A percentile compares a stretch with the other conserved stretches of the same genome.
phyloP scores from a whole-genome alignment of 371 early-diverging fungal genomes.

The Saksenaea vasiformis region DNA sequence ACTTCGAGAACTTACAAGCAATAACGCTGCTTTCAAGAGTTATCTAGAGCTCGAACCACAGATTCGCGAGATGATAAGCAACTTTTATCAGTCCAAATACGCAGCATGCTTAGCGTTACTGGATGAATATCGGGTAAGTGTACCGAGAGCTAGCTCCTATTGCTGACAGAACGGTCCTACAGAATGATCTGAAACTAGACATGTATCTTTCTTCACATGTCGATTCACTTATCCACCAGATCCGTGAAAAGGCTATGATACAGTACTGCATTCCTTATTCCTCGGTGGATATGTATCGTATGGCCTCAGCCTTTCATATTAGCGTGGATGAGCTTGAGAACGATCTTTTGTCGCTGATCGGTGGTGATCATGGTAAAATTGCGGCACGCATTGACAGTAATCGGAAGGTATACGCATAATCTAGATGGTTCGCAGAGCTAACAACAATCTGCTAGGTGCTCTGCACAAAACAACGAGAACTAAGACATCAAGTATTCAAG shows the following conservation, averaged over 20 bases:
- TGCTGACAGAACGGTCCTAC: not conserved
- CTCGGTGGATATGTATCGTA: constrained; percentile 75
- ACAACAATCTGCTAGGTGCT: constrained; percentile 35
- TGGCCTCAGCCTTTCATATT: constrained; percentile 76
- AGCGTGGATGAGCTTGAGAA: constrained; percentile 63
- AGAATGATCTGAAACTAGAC: constrained; percentile 74
- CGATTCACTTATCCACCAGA: constrained; percentile 62
- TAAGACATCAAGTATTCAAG: constrained; percentile 66
- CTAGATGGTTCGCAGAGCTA: not conserved
- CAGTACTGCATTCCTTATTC: constrained; percentile 85
- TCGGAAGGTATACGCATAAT: constrained; percentile 64
- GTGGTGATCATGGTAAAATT: constrained; percentile 56
- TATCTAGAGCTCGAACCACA: constrained; percentile 84
- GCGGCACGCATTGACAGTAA: constrained; percentile 83
- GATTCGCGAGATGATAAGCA: constrained; percentile 65
- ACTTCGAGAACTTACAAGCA: constrained; percentile 67
- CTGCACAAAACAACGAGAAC: constrained; percentile 62
- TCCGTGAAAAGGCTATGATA: constrained; percentile 76
- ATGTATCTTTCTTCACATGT: constrained; percentile 73
- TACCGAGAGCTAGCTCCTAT: not conserved
- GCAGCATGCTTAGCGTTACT: constrained; percentile 67
- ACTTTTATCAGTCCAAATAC: constrained; percentile 82
- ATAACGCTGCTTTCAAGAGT: constrained; percentile 73
- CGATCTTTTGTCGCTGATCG: constrained; percentile 70
- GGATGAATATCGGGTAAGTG: constrained; percentile 63